Evolutionary conservation across 176 grass and related monocot genomes (phyloP), one percentile per base, ranked within the genome.

Genomic region (Hyparrhenia diplandra): DNA sequence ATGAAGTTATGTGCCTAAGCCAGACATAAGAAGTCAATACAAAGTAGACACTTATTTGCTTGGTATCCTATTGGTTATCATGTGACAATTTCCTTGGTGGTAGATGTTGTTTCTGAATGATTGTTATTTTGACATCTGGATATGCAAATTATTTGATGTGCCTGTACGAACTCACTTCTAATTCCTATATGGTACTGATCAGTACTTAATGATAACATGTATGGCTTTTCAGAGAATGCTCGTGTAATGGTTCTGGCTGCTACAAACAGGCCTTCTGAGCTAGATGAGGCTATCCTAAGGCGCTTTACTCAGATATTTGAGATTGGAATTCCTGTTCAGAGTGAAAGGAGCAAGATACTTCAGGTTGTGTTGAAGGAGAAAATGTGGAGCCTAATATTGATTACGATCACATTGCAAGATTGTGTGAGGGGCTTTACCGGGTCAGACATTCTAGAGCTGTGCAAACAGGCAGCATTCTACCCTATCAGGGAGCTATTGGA

Each of bases 211-310:
- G 13, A 16, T 36, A 37, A 34, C 65, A 14, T 72, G 36, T 78
- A 51, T 78, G 31, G 4, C 4, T 85, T 35, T 94, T 45, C 64
- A 99, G 96, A 91, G 72, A 87, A 95, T 90, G 96, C 96, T 47
- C 88, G 89, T 64, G 96, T 99, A 83, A 99, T 95, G 96, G 96
- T 99, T 60, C 92, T 99, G 86, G 96, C 96, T 82, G 96, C 96
- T 41, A 99, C 96, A 73, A 99, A 99, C 73, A 90, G 96, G 27
- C 96, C 96, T 73, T 92, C 90, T 20, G 96, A 93, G 80, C 81
- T 99, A 75, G 96, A 99, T 65, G 96, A 95, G 64, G 96, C 96
- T 57, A 99, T 99, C 65, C 85, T 99, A 20, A 88, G 96, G 61
- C 90, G 96, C 10, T 99, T 99, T 78, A 99, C 92, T 1, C 96